phyloP scores from a whole-genome alignment of 2,329 filamentous ascomycete species.

The Colletotrichum sp. region DNA sequence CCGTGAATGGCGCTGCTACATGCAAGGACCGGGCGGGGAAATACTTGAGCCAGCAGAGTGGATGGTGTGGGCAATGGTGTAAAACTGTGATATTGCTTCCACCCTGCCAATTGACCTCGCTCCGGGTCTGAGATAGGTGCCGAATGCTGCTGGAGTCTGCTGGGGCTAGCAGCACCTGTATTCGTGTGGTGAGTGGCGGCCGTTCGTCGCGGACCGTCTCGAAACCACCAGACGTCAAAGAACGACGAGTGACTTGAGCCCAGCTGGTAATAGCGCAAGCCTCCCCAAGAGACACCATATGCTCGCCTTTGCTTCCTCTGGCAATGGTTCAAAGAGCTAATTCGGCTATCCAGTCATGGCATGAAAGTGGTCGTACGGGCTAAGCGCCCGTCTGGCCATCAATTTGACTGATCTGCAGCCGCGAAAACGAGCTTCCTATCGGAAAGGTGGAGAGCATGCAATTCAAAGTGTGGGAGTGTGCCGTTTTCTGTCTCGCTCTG shows the following conservation, averaged over 20 bases:
- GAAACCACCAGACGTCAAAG: slow-evolving; percentile 13
- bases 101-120: neutral
- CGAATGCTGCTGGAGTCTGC: neutral
- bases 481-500: slow-evolving; percentile 2
- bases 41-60: neutral
- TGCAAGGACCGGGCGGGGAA: slow-evolving; percentile 7
- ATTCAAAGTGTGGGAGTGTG: neutral
- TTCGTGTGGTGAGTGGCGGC: neutral
- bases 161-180: neutral
- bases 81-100: neutral
- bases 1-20: neutral
- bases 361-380: neutral
- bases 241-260: neutral
- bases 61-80: neutral
- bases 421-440: slow-evolving; percentile 3
- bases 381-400: slow-evolving; percentile 14
- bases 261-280: neutral
- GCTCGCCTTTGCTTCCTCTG: slow-evolving; percentile 1
- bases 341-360: neutral
- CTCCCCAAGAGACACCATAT: neutral
- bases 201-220: slow-evolving; percentile 2
- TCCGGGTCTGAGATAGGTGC: neutral
- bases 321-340: neutral
- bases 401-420: slow-evolving; percentile 11
- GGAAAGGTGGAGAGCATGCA: neutral